phyloP scores from a whole-genome alignment of 345 rosid species.

The Aegle marmelos region DNA sequence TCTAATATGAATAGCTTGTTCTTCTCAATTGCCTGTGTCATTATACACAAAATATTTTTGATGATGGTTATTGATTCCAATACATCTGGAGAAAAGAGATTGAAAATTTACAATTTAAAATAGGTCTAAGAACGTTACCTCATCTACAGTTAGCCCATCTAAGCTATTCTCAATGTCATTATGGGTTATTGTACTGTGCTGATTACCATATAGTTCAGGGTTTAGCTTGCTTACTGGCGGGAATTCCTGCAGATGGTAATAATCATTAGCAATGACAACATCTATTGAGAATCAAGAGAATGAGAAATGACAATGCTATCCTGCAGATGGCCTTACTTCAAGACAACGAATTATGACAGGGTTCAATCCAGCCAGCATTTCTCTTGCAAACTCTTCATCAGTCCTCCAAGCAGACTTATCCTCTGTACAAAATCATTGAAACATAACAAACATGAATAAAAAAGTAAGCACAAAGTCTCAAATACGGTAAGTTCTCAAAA shows the following conservation, averaged over 20 bases:
- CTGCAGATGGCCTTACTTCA: conserved; percentile 45
- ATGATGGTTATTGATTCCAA: background rate
- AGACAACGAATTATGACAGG: conserved; percentile 59
- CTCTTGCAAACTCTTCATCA: conserved; percentile 76
- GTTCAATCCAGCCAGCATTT: conserved; percentile 81
- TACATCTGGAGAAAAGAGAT: background rate
- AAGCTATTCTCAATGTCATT: conserved; percentile 46
- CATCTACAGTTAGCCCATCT: conserved; percentile 47
- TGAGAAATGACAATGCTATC: too few species aligned
- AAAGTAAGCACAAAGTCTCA: background rate
- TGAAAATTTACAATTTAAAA: background rate
- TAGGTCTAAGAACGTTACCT: conserved; percentile 33
- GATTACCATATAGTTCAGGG: conserved; percentile 46
- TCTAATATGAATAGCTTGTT: conserved; percentile 71
- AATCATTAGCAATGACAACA: background rate
- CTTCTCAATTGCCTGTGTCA: conserved; percentile 51
- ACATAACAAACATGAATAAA: background rate
- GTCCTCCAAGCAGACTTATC: conserved; percentile 66
- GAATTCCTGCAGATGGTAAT: conserved; percentile 47
- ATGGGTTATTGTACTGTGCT: conserved; percentile 48
- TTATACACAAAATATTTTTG: background rate
- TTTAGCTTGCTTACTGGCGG: conserved; percentile 74
- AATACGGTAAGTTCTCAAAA: background rate
- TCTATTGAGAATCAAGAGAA: background rate
- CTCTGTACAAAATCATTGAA: conserved; percentile 32